These are phyloP conservation scores for Suhomyces terraborum DNA, from an alignment of 1,139 yeast genomes.

Conservation along the genomic window DNA sequence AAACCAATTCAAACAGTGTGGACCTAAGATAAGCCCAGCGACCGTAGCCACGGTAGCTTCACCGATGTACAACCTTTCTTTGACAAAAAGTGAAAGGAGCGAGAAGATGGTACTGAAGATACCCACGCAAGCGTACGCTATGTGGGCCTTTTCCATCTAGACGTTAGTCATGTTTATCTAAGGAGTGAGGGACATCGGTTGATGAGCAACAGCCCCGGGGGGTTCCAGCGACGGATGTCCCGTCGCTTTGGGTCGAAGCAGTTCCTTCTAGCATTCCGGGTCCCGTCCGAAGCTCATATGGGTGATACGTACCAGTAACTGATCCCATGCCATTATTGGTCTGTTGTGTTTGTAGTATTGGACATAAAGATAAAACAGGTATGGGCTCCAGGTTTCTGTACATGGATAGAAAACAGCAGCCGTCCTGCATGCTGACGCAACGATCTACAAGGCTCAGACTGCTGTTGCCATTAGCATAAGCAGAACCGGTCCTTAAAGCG, in stretches of 20 bases:
- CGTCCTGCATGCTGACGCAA: conserved; percentile 1
- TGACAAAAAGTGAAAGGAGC: conserved; percentile 84
- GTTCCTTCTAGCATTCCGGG: not conserved
- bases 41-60: conserved; percentile 94
- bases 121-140: conserved; percentile 92
- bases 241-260: no score
- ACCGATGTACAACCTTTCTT: conserved; percentile 87
- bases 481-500: no score
- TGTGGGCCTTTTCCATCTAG: conserved; percentile 58
- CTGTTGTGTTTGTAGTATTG: not conserved
- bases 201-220: not conserved
- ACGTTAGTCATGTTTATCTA: conserved; percentile 18
- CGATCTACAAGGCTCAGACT: not conserved
- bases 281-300: no score
- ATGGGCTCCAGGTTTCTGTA: not conserved
- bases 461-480: not conserved
- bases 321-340: conserved; percentile 39
- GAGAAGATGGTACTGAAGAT: conserved; percentile 87
- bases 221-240: no score
- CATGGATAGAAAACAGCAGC: not conserved
- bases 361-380: conserved; percentile 2
- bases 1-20: conserved; percentile 89
- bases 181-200: not conserved
- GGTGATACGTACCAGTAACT: conserved; percentile 39
- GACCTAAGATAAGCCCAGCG: conserved; percentile 91